A percentile compares a stretch with the other conserved stretches of the same genome.
Evolutionary conservation across 2,329 filamentous ascomycete genomes (phyloP).

Genomic region (Phaeosphaeriaceae sp.): DNA sequence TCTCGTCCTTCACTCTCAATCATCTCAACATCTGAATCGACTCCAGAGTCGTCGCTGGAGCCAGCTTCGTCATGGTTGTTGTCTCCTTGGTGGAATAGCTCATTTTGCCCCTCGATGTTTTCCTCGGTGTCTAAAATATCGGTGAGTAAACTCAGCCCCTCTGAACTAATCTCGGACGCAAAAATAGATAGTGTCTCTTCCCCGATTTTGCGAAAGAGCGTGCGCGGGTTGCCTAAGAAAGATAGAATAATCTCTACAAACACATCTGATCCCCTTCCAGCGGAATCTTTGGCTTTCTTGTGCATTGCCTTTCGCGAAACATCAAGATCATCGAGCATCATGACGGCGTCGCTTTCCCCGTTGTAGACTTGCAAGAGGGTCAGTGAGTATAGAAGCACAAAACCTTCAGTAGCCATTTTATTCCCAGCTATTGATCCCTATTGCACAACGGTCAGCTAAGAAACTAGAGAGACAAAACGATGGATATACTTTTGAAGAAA

Average conservation of each 20-base stretch:
- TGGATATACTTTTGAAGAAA: conserved; percentile 31
- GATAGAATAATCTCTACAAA: conserved; percentile 90
- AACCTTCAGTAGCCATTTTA: conserved; percentile 61
- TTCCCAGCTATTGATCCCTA: conserved; percentile 36
- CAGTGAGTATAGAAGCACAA: conserved; percentile 82
- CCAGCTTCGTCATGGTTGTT: conserved; percentile 47
- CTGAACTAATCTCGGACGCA: conserved; percentile 72
- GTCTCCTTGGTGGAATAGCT: conserved; percentile 74
- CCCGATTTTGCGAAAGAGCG: conserved; percentile 82
- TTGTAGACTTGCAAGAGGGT: conserved; percentile 90
- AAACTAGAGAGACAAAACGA: too few species aligned
- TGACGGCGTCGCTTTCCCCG: conserved; percentile 83
- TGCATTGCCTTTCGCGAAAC: conserved; percentile 70
- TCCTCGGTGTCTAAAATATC: conserved; percentile 81
- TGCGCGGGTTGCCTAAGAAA: conserved; percentile 84
- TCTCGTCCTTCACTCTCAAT: conserved; percentile 47
- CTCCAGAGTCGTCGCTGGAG: conserved; percentile 56
- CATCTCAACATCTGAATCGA: conserved; percentile 54
- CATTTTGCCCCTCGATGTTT: conserved; percentile 80
- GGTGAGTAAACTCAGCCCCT: conserved; percentile 70
- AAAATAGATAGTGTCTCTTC: conserved; percentile 89
- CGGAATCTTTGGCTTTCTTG: conserved; percentile 44
- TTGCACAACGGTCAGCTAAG: conserved; percentile 12
- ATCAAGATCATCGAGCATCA: conserved; percentile 81
- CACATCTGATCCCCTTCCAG: conserved; percentile 31